Evolutionary conservation across 2,329 filamentous ascomycete genomes (phyloP).

Genomic region (Diatrype stigma): DNA sequence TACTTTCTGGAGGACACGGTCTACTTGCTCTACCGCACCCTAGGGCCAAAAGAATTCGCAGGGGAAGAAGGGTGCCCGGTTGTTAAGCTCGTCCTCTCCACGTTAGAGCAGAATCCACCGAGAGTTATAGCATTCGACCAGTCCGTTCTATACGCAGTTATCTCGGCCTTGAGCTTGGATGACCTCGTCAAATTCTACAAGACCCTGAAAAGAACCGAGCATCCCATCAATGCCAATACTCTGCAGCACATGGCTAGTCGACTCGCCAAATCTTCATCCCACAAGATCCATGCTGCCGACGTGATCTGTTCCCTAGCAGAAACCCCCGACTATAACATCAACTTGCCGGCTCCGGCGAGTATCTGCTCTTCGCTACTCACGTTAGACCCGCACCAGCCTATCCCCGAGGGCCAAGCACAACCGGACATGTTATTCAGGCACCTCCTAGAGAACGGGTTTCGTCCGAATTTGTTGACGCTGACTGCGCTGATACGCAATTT

Average conservation of each 20-base stretch:
- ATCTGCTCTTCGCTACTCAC: conserved; percentile 58
- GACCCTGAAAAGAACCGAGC: conserved; percentile 13
- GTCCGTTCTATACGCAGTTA: conserved; percentile 13
- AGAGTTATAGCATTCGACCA: conserved; percentile 21
- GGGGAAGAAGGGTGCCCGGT: conserved; percentile 5
- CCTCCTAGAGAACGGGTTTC: conserved; percentile 57
- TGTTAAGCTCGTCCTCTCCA: conserved; percentile 12
- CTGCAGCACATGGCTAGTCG: conserved; percentile 43
- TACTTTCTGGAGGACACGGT: conserved; percentile 27
- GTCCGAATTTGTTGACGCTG: conserved; percentile 59
- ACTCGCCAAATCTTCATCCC: conserved; percentile 34
- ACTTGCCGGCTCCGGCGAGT: conserved; percentile 43
- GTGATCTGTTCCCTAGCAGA: conserved; percentile 36
- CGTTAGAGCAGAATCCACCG: conserved; percentile 19
- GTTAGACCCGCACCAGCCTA: conserved; percentile 27
- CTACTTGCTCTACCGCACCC: conserved; percentile 16
- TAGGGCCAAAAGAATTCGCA: neutral
- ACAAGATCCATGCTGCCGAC: conserved; percentile 40
- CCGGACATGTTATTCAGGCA: conserved; percentile 50
- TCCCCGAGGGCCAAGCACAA: conserved; percentile 38
- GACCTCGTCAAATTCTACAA: conserved; percentile 15
- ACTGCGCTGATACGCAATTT: conserved; percentile 70
- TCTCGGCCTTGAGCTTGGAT: conserved; percentile 5
- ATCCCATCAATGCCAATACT: conserved; percentile 33
- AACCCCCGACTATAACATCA: conserved; percentile 38